A percentile compares a stretch with the other conserved stretches of the same genome.
Conservation (phyloP, 108 stramenopile species). For the Cyclostephanos invisitatus region DNA sequence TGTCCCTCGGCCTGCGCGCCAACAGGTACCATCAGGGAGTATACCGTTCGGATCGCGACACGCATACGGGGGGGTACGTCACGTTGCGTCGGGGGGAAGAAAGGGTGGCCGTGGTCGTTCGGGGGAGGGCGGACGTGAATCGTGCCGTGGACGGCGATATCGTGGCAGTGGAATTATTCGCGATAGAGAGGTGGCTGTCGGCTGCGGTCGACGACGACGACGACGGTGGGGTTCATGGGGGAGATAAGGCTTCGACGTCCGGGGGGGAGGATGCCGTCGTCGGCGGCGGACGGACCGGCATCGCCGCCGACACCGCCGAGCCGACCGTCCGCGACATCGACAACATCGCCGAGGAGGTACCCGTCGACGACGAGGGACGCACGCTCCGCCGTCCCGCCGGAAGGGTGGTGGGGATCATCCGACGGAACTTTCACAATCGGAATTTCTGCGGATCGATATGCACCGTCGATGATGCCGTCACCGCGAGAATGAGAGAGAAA, state of each 20-base stretch:
- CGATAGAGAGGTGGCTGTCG: slow-evolving; percentile 63
- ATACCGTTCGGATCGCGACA: slow-evolving; percentile 53
- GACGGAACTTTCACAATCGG: slow-evolving; percentile 69
- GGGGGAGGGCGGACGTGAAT: slow-evolving; percentile 73
- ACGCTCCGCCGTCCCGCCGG: slow-evolving; percentile 68
- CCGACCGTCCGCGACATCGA: slow-evolving; percentile 62
- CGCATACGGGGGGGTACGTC: slow-evolving; percentile 50
- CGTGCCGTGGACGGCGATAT: slow-evolving; percentile 96
- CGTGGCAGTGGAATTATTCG: slow-evolving; percentile 85
- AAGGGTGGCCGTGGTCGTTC: slow-evolving; percentile 73
- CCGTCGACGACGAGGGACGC: slow-evolving; percentile 38
- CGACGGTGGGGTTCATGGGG: slow-evolving; percentile 1
- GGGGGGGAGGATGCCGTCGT: neutral
- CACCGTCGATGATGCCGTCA: slow-evolving; percentile 29
- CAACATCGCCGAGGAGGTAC: slow-evolving; percentile 64
- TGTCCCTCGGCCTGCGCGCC: slow-evolving; percentile 66
- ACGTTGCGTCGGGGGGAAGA: slow-evolving; percentile 79
- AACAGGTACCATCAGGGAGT: slow-evolving; percentile 73
- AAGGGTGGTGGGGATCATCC: slow-evolving; percentile 87
- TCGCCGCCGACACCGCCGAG: slow-evolving; percentile 74
- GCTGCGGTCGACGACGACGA: neutral
- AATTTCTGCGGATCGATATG: slow-evolving; percentile 78
- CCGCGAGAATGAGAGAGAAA: neutral
- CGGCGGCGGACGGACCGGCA: slow-evolving; percentile 35
- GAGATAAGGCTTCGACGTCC: slow-evolving; percentile 3